A percentile compares a stretch with the other conserved stretches of the same genome.
Conservation (phyloP, 2,329 filamentous ascomycete genomes). For the Uncinocarpus reesii region DNA sequence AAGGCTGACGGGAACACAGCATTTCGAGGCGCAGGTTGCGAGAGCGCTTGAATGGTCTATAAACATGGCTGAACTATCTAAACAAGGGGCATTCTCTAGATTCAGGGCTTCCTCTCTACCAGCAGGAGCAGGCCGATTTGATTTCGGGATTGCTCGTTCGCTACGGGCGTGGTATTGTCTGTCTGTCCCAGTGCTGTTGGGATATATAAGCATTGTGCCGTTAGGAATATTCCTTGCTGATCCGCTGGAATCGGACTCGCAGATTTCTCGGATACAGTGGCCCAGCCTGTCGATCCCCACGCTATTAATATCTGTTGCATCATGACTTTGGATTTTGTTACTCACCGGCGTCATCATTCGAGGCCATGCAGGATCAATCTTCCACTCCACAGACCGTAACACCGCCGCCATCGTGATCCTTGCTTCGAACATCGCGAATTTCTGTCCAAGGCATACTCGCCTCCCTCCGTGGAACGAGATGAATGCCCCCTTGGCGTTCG, state of each 20-base stretch:
- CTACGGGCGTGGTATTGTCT: too few relatives aligned
- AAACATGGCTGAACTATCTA: too few relatives aligned
- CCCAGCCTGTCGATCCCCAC: not conserved
- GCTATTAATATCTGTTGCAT: not conserved
- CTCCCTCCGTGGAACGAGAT: slow-evolving; percentile 26
- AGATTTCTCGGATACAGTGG: not conserved
- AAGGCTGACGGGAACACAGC: too few relatives aligned
- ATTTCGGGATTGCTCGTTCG: too few relatives aligned
- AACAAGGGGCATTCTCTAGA: too few relatives aligned
- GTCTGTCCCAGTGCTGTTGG: too few relatives aligned
- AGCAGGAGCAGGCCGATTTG: too few relatives aligned
- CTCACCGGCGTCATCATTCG: not conserved
- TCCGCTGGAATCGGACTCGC: not conserved
- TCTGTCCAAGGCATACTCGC: slow-evolving; percentile 24
- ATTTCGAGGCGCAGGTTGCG: too few relatives aligned
- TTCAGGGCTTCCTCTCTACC: too few relatives aligned
- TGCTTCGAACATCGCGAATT: slow-evolving; percentile 20
- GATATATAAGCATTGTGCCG: too few relatives aligned
- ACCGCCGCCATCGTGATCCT: not conserved
- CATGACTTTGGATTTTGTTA: not conserved
- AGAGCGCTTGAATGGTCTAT: too few relatives aligned
- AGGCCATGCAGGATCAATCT: not conserved
- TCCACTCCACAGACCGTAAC: not conserved
- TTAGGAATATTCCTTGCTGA: not conserved
- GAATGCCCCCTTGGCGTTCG: slow-evolving; percentile 23